Conservation (phyloP, 208 protist genomes). For the Trypanosoma caninum region DNA sequence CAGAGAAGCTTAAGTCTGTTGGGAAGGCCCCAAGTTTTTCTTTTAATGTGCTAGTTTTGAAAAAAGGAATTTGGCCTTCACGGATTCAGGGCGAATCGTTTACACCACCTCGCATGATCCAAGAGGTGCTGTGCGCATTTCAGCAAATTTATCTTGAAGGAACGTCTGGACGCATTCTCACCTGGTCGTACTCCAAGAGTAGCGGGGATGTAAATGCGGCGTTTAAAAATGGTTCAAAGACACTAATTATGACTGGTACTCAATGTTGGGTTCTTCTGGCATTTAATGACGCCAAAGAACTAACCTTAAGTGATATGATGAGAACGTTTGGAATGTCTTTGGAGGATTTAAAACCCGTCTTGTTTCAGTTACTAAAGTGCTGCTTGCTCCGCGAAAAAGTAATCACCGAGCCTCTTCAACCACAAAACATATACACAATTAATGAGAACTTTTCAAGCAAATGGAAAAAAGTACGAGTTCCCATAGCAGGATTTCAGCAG, state of each 20-base stretch:
- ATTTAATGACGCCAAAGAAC: slow-evolving; percentile 54
- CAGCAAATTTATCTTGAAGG: slow-evolving; percentile 56
- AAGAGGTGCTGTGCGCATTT: slow-evolving; percentile 38
- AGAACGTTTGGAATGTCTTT: slow-evolving; percentile 26
- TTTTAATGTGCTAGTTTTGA: slow-evolving; percentile 58
- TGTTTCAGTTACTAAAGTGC: slow-evolving; percentile 46
- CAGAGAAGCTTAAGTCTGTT: slow-evolving; percentile 33
- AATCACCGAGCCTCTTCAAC: slow-evolving; percentile 23
- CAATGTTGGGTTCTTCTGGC: slow-evolving; percentile 74
- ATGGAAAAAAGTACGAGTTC: slow-evolving; percentile 50
- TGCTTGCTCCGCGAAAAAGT: slow-evolving; percentile 28
- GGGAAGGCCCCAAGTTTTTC: slow-evolving; percentile 35
- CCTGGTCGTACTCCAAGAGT: slow-evolving; percentile 80
- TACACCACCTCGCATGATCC: slow-evolving; percentile 21
- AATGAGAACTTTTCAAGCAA: slow-evolving; percentile 67
- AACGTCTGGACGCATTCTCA: slow-evolving; percentile 55
- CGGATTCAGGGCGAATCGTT: slow-evolving; percentile 39
- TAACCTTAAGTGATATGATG: slow-evolving; percentile 31
- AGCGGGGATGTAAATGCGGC: slow-evolving; percentile 52
- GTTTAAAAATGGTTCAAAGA: slow-evolving; percentile 47
- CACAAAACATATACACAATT: slow-evolving; percentile 37
- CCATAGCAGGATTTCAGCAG: slow-evolving; percentile 30
- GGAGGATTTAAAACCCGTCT: slow-evolving; percentile 35
- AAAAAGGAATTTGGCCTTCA: slow-evolving; percentile 80
- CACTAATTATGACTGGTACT: slow-evolving; percentile 51